A percentile compares a stretch with the other conserved stretches of the same genome.
These are phyloP conservation scores for Isatis tinctoria DNA, from an alignment of 345 rosid genomes.

Conservation along the genomic window DNA sequence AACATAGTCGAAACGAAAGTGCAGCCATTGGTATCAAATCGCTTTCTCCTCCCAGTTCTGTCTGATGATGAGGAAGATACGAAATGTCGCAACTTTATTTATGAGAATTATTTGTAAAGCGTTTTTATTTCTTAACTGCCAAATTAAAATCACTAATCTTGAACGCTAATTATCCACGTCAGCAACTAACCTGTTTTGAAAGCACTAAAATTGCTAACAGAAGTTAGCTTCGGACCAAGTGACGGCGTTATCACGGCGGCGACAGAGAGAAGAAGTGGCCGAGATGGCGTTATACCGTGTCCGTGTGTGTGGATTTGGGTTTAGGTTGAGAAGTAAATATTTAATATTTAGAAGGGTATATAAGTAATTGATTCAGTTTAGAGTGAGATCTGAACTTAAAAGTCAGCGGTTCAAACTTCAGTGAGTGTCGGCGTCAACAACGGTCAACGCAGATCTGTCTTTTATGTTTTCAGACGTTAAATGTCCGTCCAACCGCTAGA, in stretches of 20 bases:
- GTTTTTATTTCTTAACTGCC: background rate
- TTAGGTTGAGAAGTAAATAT: background rate
- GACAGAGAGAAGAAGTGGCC: too few species aligned
- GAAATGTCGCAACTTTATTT: background rate
- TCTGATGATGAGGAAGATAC: background rate
- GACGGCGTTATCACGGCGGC: too few species aligned
- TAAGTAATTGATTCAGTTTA: background rate
- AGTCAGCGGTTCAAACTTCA: background rate
- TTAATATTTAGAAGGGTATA: background rate
- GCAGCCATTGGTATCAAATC: constrained; percentile 33
- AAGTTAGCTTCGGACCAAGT: too few species aligned
- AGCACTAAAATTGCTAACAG: too few species aligned
- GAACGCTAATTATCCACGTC: background rate
- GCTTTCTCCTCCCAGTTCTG: background rate
- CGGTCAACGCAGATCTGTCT: background rate
- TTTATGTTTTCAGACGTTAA: background rate
- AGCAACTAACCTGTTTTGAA: too few species aligned
- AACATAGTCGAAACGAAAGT: constrained; percentile 30
- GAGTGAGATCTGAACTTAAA: background rate
- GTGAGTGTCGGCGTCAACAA: constrained; percentile 17
- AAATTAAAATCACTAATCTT: background rate
- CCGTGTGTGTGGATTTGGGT: background rate
- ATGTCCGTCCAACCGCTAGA: background rate
- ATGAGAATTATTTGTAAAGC: too few species aligned
- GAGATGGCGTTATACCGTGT: too few species aligned